Conservation (phyloP, 2,329 filamentous ascomycete species). For the Fusarium kyushuense region DNA sequence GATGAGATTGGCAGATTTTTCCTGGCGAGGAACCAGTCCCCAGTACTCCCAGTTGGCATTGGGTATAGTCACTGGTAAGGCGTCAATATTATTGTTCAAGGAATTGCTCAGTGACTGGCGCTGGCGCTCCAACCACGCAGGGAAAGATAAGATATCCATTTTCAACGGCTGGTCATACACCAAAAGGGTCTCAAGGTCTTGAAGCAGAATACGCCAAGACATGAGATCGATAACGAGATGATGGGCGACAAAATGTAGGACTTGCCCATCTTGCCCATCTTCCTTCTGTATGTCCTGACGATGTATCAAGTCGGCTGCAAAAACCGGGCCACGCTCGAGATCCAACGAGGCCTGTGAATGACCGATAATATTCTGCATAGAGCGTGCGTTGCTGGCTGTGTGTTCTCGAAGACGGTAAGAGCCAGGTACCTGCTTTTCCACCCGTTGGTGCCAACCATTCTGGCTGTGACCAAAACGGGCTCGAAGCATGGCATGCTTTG, state of each 20-base stretch:
- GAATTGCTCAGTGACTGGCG: not conserved
- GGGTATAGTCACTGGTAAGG: not conserved
- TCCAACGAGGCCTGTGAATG: not conserved
- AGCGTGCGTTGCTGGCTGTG: not conserved
- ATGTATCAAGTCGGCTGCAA: not conserved
- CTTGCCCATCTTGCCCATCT: not conserved
- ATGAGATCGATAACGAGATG: conserved; percentile 7
- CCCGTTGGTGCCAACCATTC: not conserved
- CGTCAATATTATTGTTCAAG: not conserved
- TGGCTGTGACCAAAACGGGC: not conserved
- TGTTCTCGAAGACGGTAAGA: conserved; percentile 1
- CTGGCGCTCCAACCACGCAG: not conserved
- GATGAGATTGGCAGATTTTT: not conserved
- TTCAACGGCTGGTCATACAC: not conserved
- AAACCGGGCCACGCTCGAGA: conserved; percentile 1
- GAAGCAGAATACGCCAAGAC: conserved; percentile 2
- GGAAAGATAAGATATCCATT: not conserved
- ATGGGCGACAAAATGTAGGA: not conserved
- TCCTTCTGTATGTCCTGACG: not conserved
- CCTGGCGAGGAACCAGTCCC: not conserved
- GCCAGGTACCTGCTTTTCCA: not conserved
- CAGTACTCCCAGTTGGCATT: conserved; percentile 1
- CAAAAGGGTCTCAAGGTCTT: conserved; percentile 2
- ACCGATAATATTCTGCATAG: not conserved
- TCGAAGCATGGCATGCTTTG: conserved; percentile 9